These are phyloP conservation scores for Botrytis pseudocinerea DNA, from an alignment of 2,329 filamentous ascomycete genomes.

Conservation along the genomic window DNA sequence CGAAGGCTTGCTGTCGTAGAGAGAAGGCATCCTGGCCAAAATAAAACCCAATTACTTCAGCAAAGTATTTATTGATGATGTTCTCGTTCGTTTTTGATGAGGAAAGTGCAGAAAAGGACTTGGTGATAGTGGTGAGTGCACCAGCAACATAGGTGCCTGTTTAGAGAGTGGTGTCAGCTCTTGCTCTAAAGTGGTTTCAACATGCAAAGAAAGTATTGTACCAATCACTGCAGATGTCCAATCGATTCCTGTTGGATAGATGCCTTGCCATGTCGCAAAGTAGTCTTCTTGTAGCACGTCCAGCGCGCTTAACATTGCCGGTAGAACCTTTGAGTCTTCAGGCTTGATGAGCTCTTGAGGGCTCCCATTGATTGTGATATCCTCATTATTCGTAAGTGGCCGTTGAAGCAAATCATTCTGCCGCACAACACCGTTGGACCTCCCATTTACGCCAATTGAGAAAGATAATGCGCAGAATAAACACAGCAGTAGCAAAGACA, in stretches of 20 bases:
- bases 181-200: background rate
- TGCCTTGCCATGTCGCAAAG: slow-evolving; percentile 75
- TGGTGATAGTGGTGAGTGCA: slow-evolving; percentile 69
- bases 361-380: background rate
- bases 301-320: slow-evolving; percentile 57
- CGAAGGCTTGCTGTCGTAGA: slow-evolving; percentile 77
- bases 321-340: slow-evolving; percentile 27
- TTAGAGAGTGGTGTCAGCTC: slow-evolving; percentile 35
- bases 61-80: slow-evolving; percentile 79
- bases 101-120: slow-evolving; percentile 51
- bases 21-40: slow-evolving; percentile 80
- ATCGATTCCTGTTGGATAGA: slow-evolving; percentile 84
- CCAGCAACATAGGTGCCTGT: slow-evolving; percentile 72
- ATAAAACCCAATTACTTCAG: slow-evolving; percentile 74
- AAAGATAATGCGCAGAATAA: slow-evolving; percentile 6
- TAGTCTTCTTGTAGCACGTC: slow-evolving; percentile 75
- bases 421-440: slow-evolving; percentile 4
- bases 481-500: slow-evolving; percentile 3
- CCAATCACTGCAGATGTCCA: slow-evolving; percentile 84
- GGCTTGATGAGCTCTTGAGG: slow-evolving; percentile 12
- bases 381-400: slow-evolving; percentile 15
- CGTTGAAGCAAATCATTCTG: slow-evolving; percentile 14
- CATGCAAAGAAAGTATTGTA: background rate
- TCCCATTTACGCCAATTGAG: slow-evolving; percentile 16
- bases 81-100: slow-evolving; percentile 58